Evolutionary conservation across 2,329 filamentous ascomycete genomes (phyloP), one percentile per base, ranked within the genome.

Genomic region (Alternaria arbusti): DNA sequence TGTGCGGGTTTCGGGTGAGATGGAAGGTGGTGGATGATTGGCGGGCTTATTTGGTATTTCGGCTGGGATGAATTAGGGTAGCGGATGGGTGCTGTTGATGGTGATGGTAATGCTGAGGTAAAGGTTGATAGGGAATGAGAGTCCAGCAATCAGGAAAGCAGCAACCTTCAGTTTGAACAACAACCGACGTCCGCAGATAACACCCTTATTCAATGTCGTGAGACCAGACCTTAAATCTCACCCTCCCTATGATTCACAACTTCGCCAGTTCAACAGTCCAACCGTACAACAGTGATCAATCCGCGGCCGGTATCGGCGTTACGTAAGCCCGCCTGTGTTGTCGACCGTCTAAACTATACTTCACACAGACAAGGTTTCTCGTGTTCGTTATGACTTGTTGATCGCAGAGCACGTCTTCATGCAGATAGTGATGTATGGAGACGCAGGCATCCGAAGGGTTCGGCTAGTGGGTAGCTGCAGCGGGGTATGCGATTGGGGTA

Each of bases 281-380:
- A 43, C 13, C 11, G 28, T 45, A 22, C 30, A 15, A 36, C 30
- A 6, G n/a, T 28, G 20, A 44, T 54, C 22, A 45, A 30, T 69
- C 61, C 66, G 64, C 66, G 66, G 66, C 66, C 61, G 66, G 64
- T 67, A 58, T 57, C 46, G 64, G 57, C 45, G 40, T 28, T 40
- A 15, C 49, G 49, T 32, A 32, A 13, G 49, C n/a, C n/a, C n/a
- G n/a, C n/a, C n/a, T n/a, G n/a, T n/a, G n/a, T n/a, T n/a, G n/a
- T n/a, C n/a, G n/a, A n/a, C n/a, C n/a, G n/a, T n/a, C n/a, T n/a
- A n/a, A n/a, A n/a, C n/a, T n/a, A n/a, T n/a, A n/a, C n/a, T n/a
- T 51, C 4, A 17, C 49, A 36, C 28, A 8, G 17, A 51, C 12
- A 4, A 10, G 23, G 3, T 5, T 23, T 11, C 7, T 50, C 11